These are phyloP conservation scores for Theobroma grandiflorum DNA, from an alignment of 441 rosid species.

Conservation along the genomic window DNA sequence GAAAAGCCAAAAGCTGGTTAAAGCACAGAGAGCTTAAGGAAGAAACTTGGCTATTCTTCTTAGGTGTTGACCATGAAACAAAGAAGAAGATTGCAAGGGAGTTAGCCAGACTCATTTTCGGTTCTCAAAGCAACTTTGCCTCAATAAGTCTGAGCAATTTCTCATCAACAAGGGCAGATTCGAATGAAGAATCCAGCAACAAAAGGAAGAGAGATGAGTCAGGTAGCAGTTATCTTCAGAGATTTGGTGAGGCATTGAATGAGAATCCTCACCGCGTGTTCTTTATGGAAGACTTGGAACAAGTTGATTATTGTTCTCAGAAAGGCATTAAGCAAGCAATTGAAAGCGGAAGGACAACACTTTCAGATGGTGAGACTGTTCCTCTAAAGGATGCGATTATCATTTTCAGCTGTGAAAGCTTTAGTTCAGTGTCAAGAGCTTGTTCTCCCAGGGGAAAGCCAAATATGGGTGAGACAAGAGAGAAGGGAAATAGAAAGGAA, in stretches of 20 bases:
- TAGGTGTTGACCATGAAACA: slow-evolving; percentile 54
- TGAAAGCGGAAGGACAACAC: slow-evolving; percentile 46
- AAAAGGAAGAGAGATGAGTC: slow-evolving; percentile 53
- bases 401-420: slow-evolving; percentile 58
- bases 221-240: slow-evolving; percentile 44
- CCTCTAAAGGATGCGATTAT: slow-evolving; percentile 68
- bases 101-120: slow-evolving; percentile 61
- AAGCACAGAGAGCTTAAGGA: slow-evolving; percentile 39
- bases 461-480: slow-evolving; percentile 26
- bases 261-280: slow-evolving; percentile 77
- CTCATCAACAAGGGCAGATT: slow-evolving; percentile 38
- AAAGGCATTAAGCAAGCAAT: slow-evolving; percentile 54
- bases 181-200: slow-evolving; percentile 38
- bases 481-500: slow-evolving; percentile 12
- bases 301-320: slow-evolving; percentile 41
- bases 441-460: slow-evolving; percentile 39
- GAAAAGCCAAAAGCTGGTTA: slow-evolving; percentile 17
- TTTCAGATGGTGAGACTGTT: slow-evolving; percentile 56
- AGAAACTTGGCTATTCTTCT: slow-evolving; percentile 69
- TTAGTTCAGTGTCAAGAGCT: slow-evolving; percentile 38
- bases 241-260: slow-evolving; percentile 62
- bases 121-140: slow-evolving; percentile 54
- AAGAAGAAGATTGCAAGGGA: slow-evolving; percentile 64
- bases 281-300: slow-evolving; percentile 64
- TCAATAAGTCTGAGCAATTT: slow-evolving; percentile 48